Conservation (phyloP, 768 basidiomycete species). For the Kwoniella botswanensis region DNA sequence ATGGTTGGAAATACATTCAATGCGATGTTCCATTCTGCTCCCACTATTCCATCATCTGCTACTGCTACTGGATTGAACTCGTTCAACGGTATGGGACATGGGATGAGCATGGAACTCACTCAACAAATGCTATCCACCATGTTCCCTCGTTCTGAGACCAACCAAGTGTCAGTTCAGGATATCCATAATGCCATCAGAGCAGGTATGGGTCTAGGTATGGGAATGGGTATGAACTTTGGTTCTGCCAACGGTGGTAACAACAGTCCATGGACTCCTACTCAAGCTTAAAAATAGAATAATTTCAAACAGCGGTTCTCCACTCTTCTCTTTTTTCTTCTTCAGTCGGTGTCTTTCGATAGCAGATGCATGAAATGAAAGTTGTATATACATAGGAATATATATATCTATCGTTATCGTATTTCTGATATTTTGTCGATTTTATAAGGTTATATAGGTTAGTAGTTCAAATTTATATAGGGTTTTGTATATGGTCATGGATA, state of each 20-base stretch:
- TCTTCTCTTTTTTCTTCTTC: not conserved
- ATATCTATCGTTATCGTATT: not conserved
- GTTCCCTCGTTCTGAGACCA: constrained; percentile 33
- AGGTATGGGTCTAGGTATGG: constrained; percentile 44
- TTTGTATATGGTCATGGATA: not conserved
- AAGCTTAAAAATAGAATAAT: not conserved
- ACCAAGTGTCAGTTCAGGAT: constrained; percentile 29
- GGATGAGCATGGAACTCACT: constrained; percentile 20
- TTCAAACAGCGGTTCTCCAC: not conserved
- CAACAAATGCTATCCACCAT: constrained; percentile 32
- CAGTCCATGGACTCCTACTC: constrained; percentile 3
- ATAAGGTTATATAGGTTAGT: not conserved
- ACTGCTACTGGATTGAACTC: constrained; percentile 17
- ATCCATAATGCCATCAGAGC: constrained; percentile 40
- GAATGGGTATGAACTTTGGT: constrained; percentile 26
- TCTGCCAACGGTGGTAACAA: not conserved
- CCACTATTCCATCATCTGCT: constrained; percentile 8
- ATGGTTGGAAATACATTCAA: constrained; percentile 24
- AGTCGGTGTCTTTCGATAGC: not conserved
- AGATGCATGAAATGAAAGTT: not conserved
- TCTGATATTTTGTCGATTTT: not conserved
- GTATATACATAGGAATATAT: not conserved
- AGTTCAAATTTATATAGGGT: not conserved
- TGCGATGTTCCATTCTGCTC: constrained; percentile 16
- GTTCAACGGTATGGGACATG: not conserved